Evolutionary conservation across 306 rosid species (phyloP), one percentile per base, ranked within the genome.

Genomic region (Vicia villosa): DNA sequence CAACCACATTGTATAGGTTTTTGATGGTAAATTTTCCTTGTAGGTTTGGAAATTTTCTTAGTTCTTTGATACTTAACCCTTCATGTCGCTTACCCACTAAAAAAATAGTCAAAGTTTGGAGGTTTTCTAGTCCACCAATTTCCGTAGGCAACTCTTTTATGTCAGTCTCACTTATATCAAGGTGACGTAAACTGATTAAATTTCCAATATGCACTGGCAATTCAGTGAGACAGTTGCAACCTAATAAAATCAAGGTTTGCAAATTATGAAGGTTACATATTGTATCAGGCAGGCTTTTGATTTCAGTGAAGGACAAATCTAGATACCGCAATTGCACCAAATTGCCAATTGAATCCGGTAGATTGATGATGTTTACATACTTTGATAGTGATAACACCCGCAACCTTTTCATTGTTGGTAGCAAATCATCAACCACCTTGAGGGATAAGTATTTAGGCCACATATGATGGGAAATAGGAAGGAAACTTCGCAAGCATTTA

Each of bases 21-120:
- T 5, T 5, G 4, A 63, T 41, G 51, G 8, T 3, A 63, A 63
- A n/a, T 3, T 22, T 41, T 40, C 69, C 69, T 3, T 14, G 20
- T 21, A 63, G 36, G 12, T 21, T 6, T 5, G 51, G 13, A 4
- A 63, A 63, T 2, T 21, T 63, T 0, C 7, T 0, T 5, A 63
- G 20, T 20, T 63, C 69, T 63, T 5, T 41, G 12, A 63, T 1
- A 12, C 52, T 12, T 63, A 63, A 22, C 37, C 69, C 69, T 1
- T 11, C 36, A 11, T 41, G 6, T 41, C 8, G 19, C 36, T 7
- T 21, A 4, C 69, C 69, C 5, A 63, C 20, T 4, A 41, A 4
- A 41, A 61, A 62, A 63, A 63, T 21, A 3, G 36, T 41, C 14
- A 63, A 14, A 6, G 69, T 63, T 8, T 41, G 69, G n/a, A 63